Conservation (phyloP, 1,284 basidiomycete genomes). For the Rhodotorula sp. region DNA sequence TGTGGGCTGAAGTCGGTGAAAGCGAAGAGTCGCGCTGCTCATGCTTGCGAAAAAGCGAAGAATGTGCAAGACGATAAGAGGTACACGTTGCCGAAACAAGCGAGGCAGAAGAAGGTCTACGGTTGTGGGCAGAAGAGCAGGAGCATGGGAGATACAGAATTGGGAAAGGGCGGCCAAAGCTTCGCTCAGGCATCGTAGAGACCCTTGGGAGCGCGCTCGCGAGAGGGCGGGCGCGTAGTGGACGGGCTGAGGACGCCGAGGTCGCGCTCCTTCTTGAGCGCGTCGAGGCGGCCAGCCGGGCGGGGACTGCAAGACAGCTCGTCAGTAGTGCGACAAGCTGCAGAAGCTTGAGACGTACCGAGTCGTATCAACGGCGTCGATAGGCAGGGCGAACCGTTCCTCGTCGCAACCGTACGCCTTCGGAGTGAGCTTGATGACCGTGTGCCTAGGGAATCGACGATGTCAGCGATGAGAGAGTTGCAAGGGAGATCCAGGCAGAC, state of each 20-base stretch:
- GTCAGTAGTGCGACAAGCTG: too few species aligned
- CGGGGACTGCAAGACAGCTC: not conserved
- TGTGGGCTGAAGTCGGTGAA: too few species aligned
- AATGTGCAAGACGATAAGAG: too few species aligned
- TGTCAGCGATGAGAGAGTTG: too few species aligned
- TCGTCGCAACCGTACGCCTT: constrained; percentile 99
- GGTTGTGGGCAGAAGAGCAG: too few species aligned
- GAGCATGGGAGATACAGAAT: too few species aligned
- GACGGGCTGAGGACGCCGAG: constrained; percentile 21
- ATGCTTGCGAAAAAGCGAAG: too few species aligned
- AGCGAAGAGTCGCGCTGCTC: too few species aligned
- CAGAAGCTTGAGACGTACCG: constrained; percentile 5
- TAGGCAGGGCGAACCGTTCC: constrained; percentile 84
- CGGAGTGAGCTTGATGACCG: constrained; percentile 95
- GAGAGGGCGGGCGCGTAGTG: constrained; percentile 18
- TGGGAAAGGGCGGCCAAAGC: not conserved
- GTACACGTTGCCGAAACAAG: too few species aligned
- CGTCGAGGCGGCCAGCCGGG: constrained; percentile 9
- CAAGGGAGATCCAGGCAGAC: constrained; percentile 8
- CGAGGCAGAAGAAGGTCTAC: too few species aligned
- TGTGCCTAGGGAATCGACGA: constrained; percentile 59
- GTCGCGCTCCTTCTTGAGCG: constrained; percentile 24
- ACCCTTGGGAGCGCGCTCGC: not conserved
- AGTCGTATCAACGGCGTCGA: constrained; percentile 80
- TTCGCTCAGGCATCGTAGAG: constrained; percentile 5